These are phyloP conservation scores for Lactarius psammicola DNA, from an alignment of 768 basidiomycete species.

Conservation along the genomic window DNA sequence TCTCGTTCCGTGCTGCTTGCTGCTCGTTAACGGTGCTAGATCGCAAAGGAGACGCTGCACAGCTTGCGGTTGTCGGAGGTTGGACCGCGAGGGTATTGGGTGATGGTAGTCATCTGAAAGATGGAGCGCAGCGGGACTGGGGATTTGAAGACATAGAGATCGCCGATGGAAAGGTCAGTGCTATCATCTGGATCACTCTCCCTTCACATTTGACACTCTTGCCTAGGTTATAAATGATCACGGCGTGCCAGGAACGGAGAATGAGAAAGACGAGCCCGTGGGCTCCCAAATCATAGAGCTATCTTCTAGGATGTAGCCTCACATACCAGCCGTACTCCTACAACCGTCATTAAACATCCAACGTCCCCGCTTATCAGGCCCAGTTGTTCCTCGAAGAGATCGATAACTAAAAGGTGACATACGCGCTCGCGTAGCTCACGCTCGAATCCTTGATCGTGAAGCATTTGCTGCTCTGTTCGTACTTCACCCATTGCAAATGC, in stretches of 20 bases:
- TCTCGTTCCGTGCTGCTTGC: slow-evolving; percentile 56
- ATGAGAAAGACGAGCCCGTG: slow-evolving; percentile 53
- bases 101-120: slow-evolving; percentile 56
- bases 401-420: slow-evolving; percentile 54
- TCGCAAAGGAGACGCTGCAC: slow-evolving; percentile 33
- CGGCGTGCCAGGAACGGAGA: slow-evolving; percentile 67
- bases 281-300: slow-evolving; percentile 46
- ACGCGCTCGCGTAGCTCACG: slow-evolving; percentile 96
- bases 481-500: slow-evolving; percentile 78
- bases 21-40: slow-evolving; percentile 65
- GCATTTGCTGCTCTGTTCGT: slow-evolving; percentile 89
- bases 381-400: neutral
- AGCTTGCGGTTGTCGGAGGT: slow-evolving; percentile 36
- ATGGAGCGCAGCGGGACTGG: slow-evolving; percentile 68
- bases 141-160: slow-evolving; percentile 74
- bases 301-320: slow-evolving; percentile 21
- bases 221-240: slow-evolving; percentile 65
- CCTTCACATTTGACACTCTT: neutral
- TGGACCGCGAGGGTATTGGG: slow-evolving; percentile 53
- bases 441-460: slow-evolving; percentile 71
- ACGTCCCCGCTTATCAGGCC: neutral
- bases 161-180: slow-evolving; percentile 56
- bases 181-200: neutral
- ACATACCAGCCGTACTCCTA: neutral
- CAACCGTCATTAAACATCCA: neutral